Base-by-base conservation (phyloP, 2,329 filamentous ascomycete species). In the Phialocephala subalpina region DNA sequence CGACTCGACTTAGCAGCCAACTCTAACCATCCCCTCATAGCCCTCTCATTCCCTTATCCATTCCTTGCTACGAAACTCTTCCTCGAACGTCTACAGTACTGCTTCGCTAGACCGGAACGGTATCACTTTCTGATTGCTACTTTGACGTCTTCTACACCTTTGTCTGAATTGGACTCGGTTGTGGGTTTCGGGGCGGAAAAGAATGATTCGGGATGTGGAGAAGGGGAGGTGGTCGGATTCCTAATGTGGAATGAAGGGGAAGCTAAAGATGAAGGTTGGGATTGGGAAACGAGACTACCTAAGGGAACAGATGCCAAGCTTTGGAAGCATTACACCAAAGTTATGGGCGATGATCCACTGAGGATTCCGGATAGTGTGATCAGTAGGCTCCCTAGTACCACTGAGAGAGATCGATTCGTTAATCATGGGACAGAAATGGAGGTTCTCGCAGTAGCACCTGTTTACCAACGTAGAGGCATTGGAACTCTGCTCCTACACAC, bases 1-100 rank as follows among this genome's bases (percentile, higher is more conserved):
- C 45, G 45, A 11, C 47, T 65, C 49, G 63, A 65, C 29, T 36
- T 60, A 22, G 45, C 27, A 25, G 63, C 63, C 35, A 60, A 56
- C 20, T 35, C 47, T 3, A n/a, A 16, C 8, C 63, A 65, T 25
- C 63, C 58, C 9, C 47, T 65, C 25, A 27, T 65, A 27, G 27
- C 63, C 27, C 57, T n/a, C 25, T 57, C 57, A 1, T 60, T 65
- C 58, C 20, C 35, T 6, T 60, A 57, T 16, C 49, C 58, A 2
- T 57, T 57, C 58, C 63, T 35, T 25, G 57, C 58, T 3, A 14
- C 27, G 1, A 65, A 65, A 22, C 58, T 65, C 18, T 57, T 60
- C 9, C 58, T 65, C 11, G 47, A 35, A 6, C 63, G 53, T 27
- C 38, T 60, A 18, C 25, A 20, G 4, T 47, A 36, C n/a, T 60